Percentiles rank a stretch among this genome's conserved stretches.
Conservation (phyloP, 768 basidiomycete species). For the Kwoniella dendrophila region DNA sequence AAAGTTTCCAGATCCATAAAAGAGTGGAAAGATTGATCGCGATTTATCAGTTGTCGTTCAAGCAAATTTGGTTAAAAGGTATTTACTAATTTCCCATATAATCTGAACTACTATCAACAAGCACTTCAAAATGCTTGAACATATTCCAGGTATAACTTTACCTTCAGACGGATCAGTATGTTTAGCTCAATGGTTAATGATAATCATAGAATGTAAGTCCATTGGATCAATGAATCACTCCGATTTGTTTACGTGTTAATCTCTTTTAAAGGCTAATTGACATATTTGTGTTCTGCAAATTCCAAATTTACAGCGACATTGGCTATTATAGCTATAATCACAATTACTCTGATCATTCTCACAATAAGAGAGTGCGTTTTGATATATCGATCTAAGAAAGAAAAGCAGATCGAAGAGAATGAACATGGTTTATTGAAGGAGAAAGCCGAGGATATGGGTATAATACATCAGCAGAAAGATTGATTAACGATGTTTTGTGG, state of each 20-base stretch:
- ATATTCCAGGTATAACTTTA: constrained; percentile 3
- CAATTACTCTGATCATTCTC: not conserved
- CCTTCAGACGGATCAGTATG: constrained; percentile 8
- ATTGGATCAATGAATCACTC: no score
- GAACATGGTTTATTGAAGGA: constrained; percentile 6
- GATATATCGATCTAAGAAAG: constrained; percentile 2
- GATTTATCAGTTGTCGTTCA: no score
- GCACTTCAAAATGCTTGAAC: constrained; percentile 4
- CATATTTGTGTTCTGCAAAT: no score
- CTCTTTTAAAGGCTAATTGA: no score
- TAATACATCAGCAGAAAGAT: no score
- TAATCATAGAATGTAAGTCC: not conserved
- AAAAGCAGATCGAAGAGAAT: not conserved
- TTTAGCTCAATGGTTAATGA: constrained; percentile 3
- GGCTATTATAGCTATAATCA: not conserved
- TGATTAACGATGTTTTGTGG: no score
- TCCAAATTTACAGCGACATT: not conserved
- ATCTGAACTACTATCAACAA: no score
- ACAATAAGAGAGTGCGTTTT: constrained; percentile 2
- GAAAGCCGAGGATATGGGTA: constrained; percentile 1
- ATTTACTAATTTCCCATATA: no score
- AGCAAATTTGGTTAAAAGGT: no score
- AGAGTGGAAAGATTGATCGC: no score
- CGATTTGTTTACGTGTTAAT: no score
- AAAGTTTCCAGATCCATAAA: no score